Base-by-base conservation (phyloP, 1,139 yeast genomes). In the Nakaseomyces delphensis region DNA sequence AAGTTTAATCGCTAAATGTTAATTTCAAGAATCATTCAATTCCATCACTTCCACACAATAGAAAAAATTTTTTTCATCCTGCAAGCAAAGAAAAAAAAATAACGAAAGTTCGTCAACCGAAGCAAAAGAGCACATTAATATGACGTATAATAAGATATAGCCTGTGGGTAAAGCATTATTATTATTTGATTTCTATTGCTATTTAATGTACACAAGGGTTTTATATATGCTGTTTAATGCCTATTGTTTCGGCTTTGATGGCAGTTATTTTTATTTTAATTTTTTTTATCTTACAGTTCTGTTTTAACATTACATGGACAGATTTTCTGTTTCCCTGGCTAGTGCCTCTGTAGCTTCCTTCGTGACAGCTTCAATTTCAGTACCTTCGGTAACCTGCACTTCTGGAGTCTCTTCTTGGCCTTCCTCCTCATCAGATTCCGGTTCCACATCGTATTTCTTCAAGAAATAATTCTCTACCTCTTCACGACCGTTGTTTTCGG, bases 401-500 rank as follows among this genome's bases (percentile, higher is more conserved):
- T 55, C 56, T n/a, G 46, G 51, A 13, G 45, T 48, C 7, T 46
- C 50, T 9, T 43, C 48, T 39, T 67, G 73, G 10, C 58, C 65
- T 4, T 57, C 69, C 7, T 64, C 74, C 9, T 65, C 71, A 4
- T 31, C 35, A 43, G 69, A 70, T 35, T 67, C 73, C 23, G 83
- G 84, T 52, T 82, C 93, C 29, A 83, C 76, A 38, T 83, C 81
- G 55, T 69, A 86, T 55, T 77, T 79, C 62, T 75, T 73, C 57
- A 89, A 69, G 57, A 84, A 76, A 70, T 82, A 87, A 43, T 76
- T 74, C 54, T 80, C 89, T 10, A 80, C 76, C 25, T 77, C 82
- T 44, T 71, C 75, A 51, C 76, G 71, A 36, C 73, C 77, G 53
- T 77, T 81, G 50, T 74, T 76, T 59, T 87, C 96, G 1, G 97